phyloP scores from a whole-genome alignment of 164 flowering plant genomes.

The Sedum album region DNA sequence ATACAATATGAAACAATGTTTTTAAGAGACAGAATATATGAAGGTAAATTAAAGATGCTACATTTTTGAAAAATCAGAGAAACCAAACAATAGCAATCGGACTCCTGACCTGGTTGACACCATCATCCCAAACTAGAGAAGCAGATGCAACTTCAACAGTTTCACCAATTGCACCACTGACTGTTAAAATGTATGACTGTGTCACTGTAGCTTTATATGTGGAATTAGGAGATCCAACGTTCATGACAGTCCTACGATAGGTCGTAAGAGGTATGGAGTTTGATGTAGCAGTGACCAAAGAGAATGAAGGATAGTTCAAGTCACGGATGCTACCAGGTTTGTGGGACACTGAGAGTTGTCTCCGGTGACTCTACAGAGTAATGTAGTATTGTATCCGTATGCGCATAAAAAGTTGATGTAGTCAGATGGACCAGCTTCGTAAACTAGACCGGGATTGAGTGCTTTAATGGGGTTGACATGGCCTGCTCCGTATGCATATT shows the following conservation, averaged over 20 bases:
- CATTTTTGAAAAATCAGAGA: too few species aligned
- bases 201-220: conserved; percentile 16
- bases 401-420: conserved; percentile 19
- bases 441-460: conserved; percentile 19
- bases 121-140: conserved; percentile 24
- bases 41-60: too few species aligned
- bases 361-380: conserved; percentile 10
- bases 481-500: conserved; percentile 22
- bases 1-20: too few species aligned
- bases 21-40: too few species aligned
- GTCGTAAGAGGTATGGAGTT: background rate
- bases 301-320: conserved; percentile 20
- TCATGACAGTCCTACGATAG: conserved; percentile 16
- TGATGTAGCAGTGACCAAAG: background rate
- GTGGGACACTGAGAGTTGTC: conserved; percentile 13
- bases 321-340: conserved; percentile 8
- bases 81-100: conserved; percentile 19
- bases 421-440: conserved; percentile 14
- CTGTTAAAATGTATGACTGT: conserved; percentile 4
- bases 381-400: conserved; percentile 10
- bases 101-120: conserved; percentile 22
- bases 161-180: conserved; percentile 6
- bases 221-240: conserved; percentile 11
- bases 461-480: conserved; percentile 18
- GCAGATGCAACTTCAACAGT: conserved; percentile 4